phyloP scores from a whole-genome alignment of 2,329 filamentous ascomycete species.

The Penicillium sp. region DNA sequence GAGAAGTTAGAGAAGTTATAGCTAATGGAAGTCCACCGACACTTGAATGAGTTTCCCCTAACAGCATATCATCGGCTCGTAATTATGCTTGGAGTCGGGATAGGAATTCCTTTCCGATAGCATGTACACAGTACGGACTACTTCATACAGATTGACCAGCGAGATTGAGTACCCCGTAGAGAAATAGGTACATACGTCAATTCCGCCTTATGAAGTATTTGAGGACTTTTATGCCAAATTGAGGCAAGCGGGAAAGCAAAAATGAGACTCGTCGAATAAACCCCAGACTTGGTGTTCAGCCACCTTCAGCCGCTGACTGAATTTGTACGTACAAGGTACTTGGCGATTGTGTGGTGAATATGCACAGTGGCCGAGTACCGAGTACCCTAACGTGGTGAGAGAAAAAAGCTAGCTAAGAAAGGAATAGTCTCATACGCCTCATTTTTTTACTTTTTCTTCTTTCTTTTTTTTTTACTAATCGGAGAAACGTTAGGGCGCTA shows the following conservation, averaged over 20 bases:
- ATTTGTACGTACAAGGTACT: conserved; percentile 4
- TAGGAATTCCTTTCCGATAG: conserved; percentile 1
- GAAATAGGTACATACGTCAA: not conserved
- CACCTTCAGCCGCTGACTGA: conserved; percentile 3
- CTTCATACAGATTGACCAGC: not conserved
- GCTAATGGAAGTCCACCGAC: conserved; percentile 11
- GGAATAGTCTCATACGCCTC: too few species aligned
- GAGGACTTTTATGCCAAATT: not conserved
- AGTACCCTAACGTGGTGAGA: conserved; percentile 1
- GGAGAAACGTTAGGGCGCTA: conserved; percentile 4
- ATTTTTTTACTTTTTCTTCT: not conserved
- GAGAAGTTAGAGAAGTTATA: not conserved
- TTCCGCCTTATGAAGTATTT: not conserved
- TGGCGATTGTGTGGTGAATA: not conserved
- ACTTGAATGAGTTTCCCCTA: not conserved
- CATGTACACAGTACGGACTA: too few species aligned
- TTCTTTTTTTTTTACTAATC: not conserved
- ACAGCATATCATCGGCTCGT: not conserved
- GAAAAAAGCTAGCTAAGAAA: not conserved
- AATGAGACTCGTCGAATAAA: not conserved
- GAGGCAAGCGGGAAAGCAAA: not conserved
- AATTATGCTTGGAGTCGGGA: not conserved
- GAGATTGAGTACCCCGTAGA: too few species aligned
- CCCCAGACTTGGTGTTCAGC: not conserved
- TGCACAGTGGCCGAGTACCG: not conserved